Base-by-base conservation (phyloP, 2,329 filamentous ascomycete genomes). In the Pyrenophora teres region DNA sequence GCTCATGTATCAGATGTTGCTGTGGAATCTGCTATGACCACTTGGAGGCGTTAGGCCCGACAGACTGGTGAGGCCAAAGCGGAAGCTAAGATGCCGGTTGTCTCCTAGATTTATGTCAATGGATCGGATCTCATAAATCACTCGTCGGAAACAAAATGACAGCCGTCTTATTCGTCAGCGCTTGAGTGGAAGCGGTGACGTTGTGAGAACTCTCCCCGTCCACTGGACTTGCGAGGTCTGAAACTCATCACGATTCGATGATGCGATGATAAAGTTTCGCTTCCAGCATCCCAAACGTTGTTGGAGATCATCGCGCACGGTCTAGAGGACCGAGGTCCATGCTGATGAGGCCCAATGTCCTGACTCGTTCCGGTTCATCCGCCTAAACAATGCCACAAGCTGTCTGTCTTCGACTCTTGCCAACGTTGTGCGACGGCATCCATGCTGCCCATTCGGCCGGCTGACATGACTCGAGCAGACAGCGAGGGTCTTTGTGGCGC, bases 1-100 rank as follows among this genome's bases (percentile, higher is more conserved):
- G n/a, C 35, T 47, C 38, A 32, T 31, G 32, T 40, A 30, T 50
- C 36, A 47, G 40, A 44, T 50, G 45, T 51, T 57, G 47, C 54
- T 54, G 54, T 60, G 52, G 50, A 42, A 50, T 47, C 43, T 23
- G 63, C 63, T 63, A 46, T 65, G 64, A 46, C 60, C 63, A 60
- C 55, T 36, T 30, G 52, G 47, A 50, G 59, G 59, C 58, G 46
- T n/a, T 27, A 30, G 45, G 12, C 54, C 57, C 57, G 56, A 57
- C 50, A 57, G 36, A 43, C 50, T 56, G 58, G 54, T 43, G 51
- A 38, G 43, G 58, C 54, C 54, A 54, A 48, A 56, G 54, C 57
- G 56, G 46, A 51, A 57, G 53, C 50, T 52, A 56, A 43, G 42
- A 37, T 52, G 38, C 50, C 46, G 40, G 49, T 50, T 54, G 55